Evolutionary conservation across 2,329 filamentous ascomycete species (phyloP), one percentile per base, ranked within the genome.

Genomic region (Ophiostoma quercus): DNA sequence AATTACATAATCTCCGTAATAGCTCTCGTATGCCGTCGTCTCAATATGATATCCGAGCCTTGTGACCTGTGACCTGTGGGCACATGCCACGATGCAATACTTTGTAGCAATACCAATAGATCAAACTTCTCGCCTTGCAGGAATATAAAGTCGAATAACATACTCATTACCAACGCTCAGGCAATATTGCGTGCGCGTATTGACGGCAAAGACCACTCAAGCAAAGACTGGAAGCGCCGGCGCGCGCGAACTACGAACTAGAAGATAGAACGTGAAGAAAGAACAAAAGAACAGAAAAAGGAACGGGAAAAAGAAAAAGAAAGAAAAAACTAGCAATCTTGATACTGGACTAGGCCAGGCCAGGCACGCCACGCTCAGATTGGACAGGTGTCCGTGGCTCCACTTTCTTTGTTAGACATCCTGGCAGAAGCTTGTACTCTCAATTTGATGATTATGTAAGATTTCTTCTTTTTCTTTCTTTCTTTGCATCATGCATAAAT

Each of bases 351-450:
- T 57, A 57, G 51, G 60, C 29, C 60, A 19, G 60, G 60, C 14
- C 25, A 37, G 60, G 60, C 60, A 63, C 60, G 60, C 60, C 60
- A 63, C 60, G 60, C 60, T 37, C 41, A 57, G 34, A 34, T 66
- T 37, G 60, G 57, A 2, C 7, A 71, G 51, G 65, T 57, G 51
- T 68, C 72, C 73, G 62, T 68, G 69, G 22, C 51, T 22, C 51
- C 51, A 57, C 22, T 57, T 9, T 57, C n/a, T 25, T 57, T 5
- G 22, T 57, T 12, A 22, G 51, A 57, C 22, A 25, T 11, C 22
- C 8, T 57, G 22, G 25, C 11, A 57, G n/a, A 57, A 25, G n/a
- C n/a, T 22, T 14, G 22, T 25, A 57, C 34, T 34, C n/a, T n/a
- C n/a, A n/a, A 4, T 12, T 57, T 1, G 1, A 0, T 57, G 51